These are phyloP conservation scores for Aegilops tauschii DNA, from an alignment of 176 grass and related monocot species.

Conservation along the genomic window DNA sequence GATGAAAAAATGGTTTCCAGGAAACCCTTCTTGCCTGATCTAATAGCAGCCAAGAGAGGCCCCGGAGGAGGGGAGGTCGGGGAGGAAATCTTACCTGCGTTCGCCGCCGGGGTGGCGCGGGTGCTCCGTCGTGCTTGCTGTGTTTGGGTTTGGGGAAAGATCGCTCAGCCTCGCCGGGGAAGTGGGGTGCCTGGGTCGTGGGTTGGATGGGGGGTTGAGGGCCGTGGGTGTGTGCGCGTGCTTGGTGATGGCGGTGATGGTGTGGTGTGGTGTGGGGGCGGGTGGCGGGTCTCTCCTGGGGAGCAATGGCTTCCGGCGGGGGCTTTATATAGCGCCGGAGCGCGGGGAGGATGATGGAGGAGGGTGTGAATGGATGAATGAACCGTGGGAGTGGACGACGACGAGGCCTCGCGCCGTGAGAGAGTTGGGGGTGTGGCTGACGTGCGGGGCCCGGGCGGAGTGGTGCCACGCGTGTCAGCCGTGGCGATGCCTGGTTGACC, in stretches of 20 bases:
- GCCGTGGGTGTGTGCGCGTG: conserved; percentile 22
- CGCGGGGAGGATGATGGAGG: no score
- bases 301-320: conserved; percentile 12
- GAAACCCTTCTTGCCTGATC: conserved; percentile 5
- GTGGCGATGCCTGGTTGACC: background rate
- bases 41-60: conserved; percentile 34
- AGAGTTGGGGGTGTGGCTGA: background rate
- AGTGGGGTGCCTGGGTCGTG: conserved; percentile 15
- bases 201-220: background rate
- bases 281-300: conserved; percentile 48
- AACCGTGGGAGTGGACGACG: background rate
- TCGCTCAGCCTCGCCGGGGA: conserved; percentile 76
- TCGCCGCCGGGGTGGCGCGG: background rate
- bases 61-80: conserved; percentile 15
- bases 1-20: background rate
- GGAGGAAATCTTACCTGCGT: conserved; percentile 55
- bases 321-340: conserved; percentile 34
- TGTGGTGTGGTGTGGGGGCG: background rate
- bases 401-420: conserved; percentile 5
- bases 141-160: conserved; percentile 27
- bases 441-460: background rate
- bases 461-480: background rate
- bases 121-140: conserved; percentile 1
- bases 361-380: background rate
- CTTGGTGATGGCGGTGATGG: background rate